Evolutionary conservation across 768 basidiomycete genomes (phyloP), one percentile per base, ranked within the genome.

Genomic region (Cystobasidium onofrii): DNA sequence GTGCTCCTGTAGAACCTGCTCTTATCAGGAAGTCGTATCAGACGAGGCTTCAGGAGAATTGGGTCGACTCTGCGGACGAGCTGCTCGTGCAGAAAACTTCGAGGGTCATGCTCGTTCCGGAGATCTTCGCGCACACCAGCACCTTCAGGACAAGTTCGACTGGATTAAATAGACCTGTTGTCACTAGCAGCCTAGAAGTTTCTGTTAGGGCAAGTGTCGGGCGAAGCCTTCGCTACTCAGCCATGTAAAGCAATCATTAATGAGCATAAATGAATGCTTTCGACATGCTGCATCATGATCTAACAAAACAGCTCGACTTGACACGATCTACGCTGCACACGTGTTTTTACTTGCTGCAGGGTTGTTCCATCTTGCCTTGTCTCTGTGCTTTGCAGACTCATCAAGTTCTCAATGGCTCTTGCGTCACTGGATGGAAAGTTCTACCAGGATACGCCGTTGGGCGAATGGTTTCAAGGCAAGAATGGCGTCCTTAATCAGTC

Each of bases 71-170:
- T 74, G 73, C 46, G 73, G 73, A 3, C 73, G 73, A 43, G 63
- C 73, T 33, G 73, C 73, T 54, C 2, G 73, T 1, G 73, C 73
- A 6, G 73, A 74, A 64, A 65, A 66, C 29, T 74, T 74, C 55
- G 73, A 74, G 25, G 73, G 73, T 27, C 73, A 74, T 20, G 73
- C 73, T 17, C 29, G 73, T 43, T 74, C 62, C 10, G 72, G 72
- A 3, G 72, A 73, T 34, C 39, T 73, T 2, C 50, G 72, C 6
- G 72, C 72, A 18, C 33, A 34, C 17, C 31, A 60, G 72, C 39
- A n/a, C 27, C 54, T 73, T 9, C 41, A 62, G 25, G 72, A 73
- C 43, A 43, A 73, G 62, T 46, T 63, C 31, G 55, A 64, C 13
- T 73, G 72, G 72, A 73, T 73, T 29, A 4, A 6, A 6, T 54